These are phyloP conservation scores for Metschnikowia sp. DNA, from an alignment of 805 yeast species.

Conservation along the genomic window DNA sequence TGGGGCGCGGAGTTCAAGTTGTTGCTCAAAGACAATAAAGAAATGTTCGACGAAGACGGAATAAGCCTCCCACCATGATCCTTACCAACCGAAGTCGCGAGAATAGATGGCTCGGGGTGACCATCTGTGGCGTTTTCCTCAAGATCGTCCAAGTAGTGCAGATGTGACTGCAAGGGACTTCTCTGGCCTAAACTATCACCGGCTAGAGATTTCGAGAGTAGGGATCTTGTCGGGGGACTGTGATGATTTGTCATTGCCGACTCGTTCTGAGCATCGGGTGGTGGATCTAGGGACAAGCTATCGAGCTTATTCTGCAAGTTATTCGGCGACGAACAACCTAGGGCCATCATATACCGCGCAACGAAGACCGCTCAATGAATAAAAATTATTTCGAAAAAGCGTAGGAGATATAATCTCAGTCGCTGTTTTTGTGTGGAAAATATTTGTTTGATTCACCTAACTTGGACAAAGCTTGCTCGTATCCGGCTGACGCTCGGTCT, in stretches of 20 bases:
- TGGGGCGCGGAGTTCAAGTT: slow-evolving; percentile 8
- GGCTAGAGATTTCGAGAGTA: slow-evolving; percentile 28
- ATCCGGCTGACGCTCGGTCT: too few relatives aligned
- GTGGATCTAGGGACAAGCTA: slow-evolving; percentile 12
- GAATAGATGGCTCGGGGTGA: slow-evolving; percentile 43
- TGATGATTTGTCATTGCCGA: slow-evolving; percentile 4
- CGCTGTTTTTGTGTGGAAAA: not conserved
- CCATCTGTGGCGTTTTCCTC: slow-evolving; percentile 26
- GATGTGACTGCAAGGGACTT: not conserved
- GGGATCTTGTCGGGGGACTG: slow-evolving; percentile 17
- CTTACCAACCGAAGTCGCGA: slow-evolving; percentile 42
- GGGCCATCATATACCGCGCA: slow-evolving; percentile 6
- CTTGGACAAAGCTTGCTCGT: not conserved
- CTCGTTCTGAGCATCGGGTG: slow-evolving; percentile 4
- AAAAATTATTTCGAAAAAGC: not conserved
- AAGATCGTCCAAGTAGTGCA: slow-evolving; percentile 4
- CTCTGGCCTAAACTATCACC: slow-evolving; percentile 12
- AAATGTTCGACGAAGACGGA: slow-evolving; percentile 42
- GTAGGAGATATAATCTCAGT: too few relatives aligned
- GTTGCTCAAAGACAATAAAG: slow-evolving; percentile 34
- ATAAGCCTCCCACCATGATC: slow-evolving; percentile 38
- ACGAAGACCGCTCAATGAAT: not conserved
- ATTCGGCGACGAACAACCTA: slow-evolving; percentile 12
- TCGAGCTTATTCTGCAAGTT: slow-evolving; percentile 19
- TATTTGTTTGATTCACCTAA: not conserved